Base-by-base conservation (phyloP, 2,329 filamentous ascomycete species). In the Paraconiothyrium sp. region DNA sequence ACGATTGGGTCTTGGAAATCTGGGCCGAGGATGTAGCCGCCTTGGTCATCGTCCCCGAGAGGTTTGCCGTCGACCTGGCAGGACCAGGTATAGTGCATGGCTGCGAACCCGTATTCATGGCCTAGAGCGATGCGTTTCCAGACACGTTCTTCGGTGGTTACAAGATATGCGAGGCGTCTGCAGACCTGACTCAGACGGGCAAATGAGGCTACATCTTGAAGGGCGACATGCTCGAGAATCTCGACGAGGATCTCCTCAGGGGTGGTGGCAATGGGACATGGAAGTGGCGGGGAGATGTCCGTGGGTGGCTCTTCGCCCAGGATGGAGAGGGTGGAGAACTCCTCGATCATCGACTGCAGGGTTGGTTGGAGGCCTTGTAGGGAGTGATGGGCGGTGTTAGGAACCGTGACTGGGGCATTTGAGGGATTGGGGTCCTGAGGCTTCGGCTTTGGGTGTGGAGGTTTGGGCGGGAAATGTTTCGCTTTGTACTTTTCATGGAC, bases 401-500 rank as follows among this genome's bases (percentile, higher is more conserved):
- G 81, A 1, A 86, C 82, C 24, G 85, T 84, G 8, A 76, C 73
- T 2, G 86, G 65, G 11, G 84, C 82, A 75, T 85, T 86, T 9
- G 84, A 81, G 8, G 82, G 79, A 63, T 81, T 82, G 9, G 75
- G 62, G 54, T 81, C 74, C 35, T 72, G 51, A 65, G 60, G 60
- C 34, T 55, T 55, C 64, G 27, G 60, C 34, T 56, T 55, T 63
- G 27, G 35, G 58, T 39, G 55, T 37, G 66, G 24, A 30, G 47
- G 43, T 81, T 79, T 89, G 80, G 87, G 84, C 2, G 94, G 91
- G 72, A 95, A 97, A 80, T 98, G 90, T 81, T 98, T 98, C 72
- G 92, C 90, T 72, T 92, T 92, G 82, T 97, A 99, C 59, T 87
- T 85, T 71, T 92, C 88, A 77, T 99, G 93, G 56, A 99, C 94